Percentiles rank a stretch among this genome's conserved stretches.
Conservation (phyloP, 2,329 filamentous ascomycete species). For the Reticulascus tulasneorum region DNA sequence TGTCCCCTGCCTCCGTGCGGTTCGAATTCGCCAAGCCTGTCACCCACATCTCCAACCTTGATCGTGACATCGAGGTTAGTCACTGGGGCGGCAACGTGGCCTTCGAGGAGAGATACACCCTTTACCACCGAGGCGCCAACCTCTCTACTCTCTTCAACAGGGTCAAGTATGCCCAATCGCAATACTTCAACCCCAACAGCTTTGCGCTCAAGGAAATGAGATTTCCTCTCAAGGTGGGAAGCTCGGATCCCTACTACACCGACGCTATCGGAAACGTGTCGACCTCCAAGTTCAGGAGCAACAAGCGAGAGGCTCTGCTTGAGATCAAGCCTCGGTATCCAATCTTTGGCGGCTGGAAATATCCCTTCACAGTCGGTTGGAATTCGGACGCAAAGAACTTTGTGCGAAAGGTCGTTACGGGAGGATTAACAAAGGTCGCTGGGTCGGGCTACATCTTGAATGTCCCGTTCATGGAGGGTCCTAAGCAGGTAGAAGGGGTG, state of each 20-base stretch:
- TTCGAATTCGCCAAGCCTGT: conserved; percentile 96
- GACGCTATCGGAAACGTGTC: conserved; percentile 97
- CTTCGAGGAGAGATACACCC: conserved; percentile 87
- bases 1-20: conserved; percentile 70
- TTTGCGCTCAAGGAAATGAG: conserved; percentile 78
- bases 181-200: conserved; percentile 73
- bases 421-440: conserved; percentile 53
- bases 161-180: conserved; percentile 68
- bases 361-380: conserved; percentile 95
- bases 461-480: conserved; percentile 89
- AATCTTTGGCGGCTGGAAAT: conserved; percentile 97
- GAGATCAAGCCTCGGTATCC: conserved; percentile 93
- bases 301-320: conserved; percentile 72
- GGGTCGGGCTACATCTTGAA: conserved; percentile 75
- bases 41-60: conserved; percentile 70
- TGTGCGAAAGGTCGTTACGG: too few relatives aligned
- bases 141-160: conserved; percentile 69
- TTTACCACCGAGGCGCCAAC: conserved; percentile 82
- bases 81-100: conserved; percentile 98
- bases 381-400: conserved; percentile 79
- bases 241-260: conserved; percentile 85
- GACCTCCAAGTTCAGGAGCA: conserved; percentile 80
- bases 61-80: conserved; percentile 91
- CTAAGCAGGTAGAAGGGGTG: conserved; percentile 78
- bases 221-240: conserved; percentile 75